Base-by-base conservation (phyloP, 1,284 basidiomycete genomes). In the Amylostereum areolatum region DNA sequence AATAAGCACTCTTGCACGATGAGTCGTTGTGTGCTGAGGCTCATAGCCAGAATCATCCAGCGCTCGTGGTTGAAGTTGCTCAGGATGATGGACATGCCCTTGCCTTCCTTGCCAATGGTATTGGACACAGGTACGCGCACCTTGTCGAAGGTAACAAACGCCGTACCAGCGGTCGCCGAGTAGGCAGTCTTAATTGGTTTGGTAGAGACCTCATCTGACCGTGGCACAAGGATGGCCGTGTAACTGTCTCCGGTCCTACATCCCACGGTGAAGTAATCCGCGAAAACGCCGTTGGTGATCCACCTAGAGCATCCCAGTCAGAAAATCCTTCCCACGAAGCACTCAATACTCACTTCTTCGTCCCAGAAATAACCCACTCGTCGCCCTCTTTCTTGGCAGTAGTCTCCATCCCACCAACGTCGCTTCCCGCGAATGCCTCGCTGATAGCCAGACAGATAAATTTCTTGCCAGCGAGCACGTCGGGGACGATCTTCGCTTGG, bases 141-240 rank as follows among this genome's bases (percentile, higher is more conserved):
- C 55, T 92, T 89, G 67, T 97, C 90, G 64, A 96, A 97, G 0
- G 83, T 93, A 44, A 98, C 83, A 62, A 86, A 97, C 4, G 92
- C 91, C 0, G 94, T 97, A 9, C 93, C 92, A 1, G 93, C 89
- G 1, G 85, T 82, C 4, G 85, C 61, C 0, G 89, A 92, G 69
- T 96, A 94, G 1, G 86, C 81, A 0, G 92, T 95, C 70, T 95
- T 96, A 71, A 99, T 90, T 34, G 83, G 82, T 62, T 89, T 94
- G 8, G 96, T 98, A 54, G 83, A 80, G 49, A 98, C 82, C n/a
- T 85, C 83, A 52, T 86, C 82, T 5, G 76, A 77, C 47, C 90
- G 80, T 36, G 84, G 81, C 48, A 97, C 86, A 42, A 97, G 78
- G 57, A 99, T 83, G 52, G 95, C 91, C 30, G 90, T 88, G 53